A percentile compares a stretch with the other conserved stretches of the same genome.
Evolutionary conservation across 2,329 filamentous ascomycete genomes (phyloP).

Genomic region (Zasmidium angulare): DNA sequence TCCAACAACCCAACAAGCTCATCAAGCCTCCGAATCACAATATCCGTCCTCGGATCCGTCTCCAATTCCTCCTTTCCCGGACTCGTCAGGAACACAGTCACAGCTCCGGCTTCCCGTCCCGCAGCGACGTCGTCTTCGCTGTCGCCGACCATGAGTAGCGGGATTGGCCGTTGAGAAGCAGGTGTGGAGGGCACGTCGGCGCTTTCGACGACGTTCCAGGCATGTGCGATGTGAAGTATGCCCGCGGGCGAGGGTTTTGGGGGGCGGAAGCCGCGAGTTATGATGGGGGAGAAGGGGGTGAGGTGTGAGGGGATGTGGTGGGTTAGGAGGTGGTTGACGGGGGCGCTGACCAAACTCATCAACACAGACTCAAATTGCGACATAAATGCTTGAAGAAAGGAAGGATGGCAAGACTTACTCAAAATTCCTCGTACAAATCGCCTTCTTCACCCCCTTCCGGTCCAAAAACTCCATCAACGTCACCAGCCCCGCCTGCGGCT

Average conservation of each 20-base stretch:
- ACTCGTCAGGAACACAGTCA: slow-evolving; percentile 73
- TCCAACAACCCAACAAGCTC: slow-evolving; percentile 21
- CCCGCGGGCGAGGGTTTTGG: slow-evolving; percentile 88
- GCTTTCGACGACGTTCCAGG: slow-evolving; percentile 61
- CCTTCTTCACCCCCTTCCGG: slow-evolving; percentile 65
- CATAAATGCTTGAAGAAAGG: too few relatives aligned
- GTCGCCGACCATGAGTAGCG: slow-evolving; percentile 56
- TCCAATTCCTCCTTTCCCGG: slow-evolving; percentile 38
- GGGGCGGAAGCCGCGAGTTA: slow-evolving; percentile 78
- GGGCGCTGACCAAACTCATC: slow-evolving; percentile 45
- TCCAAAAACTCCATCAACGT: slow-evolving; percentile 82
- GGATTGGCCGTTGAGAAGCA: slow-evolving; percentile 21
- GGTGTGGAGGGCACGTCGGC: slow-evolving; percentile 29
- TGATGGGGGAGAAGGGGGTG: slow-evolving; percentile 67
- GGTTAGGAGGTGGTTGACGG: slow-evolving; percentile 70
- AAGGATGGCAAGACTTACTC: too few relatives aligned
- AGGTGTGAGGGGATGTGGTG: slow-evolving; percentile 69
- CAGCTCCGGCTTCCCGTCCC: slow-evolving; percentile 76
- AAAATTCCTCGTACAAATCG: slow-evolving; percentile 93
- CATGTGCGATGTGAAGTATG: slow-evolving; percentile 77
- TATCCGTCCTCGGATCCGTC: slow-evolving; percentile 33
- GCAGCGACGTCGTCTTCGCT: slow-evolving; percentile 92
- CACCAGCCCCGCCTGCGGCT: slow-evolving; percentile 76
- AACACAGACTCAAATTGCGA: neutral
- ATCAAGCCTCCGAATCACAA: slow-evolving; percentile 35